Evolutionary conservation across 352 stramenopile genomes (phyloP).

Genomic region (Globisporangium echinulatum): DNA sequence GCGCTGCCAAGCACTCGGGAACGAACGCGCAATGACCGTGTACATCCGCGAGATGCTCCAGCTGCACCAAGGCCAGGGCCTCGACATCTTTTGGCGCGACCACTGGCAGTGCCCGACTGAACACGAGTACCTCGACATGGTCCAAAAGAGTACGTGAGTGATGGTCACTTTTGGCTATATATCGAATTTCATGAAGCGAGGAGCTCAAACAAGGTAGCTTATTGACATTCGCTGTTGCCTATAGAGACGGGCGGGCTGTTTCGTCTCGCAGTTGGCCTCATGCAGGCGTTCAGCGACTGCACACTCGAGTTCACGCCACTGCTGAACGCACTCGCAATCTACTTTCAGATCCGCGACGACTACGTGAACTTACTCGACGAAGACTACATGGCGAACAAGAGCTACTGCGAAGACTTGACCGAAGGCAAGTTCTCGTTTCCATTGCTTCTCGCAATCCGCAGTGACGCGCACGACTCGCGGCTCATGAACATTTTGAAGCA

Average conservation of each 20-base stretch:
- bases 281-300: slow-evolving; percentile 85
- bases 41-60: slow-evolving; percentile 95
- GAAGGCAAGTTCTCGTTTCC: slow-evolving; percentile 97
- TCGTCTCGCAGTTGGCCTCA: slow-evolving; percentile 92
- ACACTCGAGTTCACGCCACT: slow-evolving; percentile 81
- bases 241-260: slow-evolving; percentile 95
- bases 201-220: not conserved
- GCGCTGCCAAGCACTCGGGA: slow-evolving; percentile 83
- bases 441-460: slow-evolving; percentile 75
- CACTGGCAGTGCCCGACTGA: slow-evolving; percentile 85
- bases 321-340: slow-evolving; percentile 92
- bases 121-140: slow-evolving; percentile 92
- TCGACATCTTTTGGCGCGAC: slow-evolving; percentile 95
- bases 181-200: not conserved
- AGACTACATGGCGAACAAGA: slow-evolving; percentile 97
- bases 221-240: not conserved
- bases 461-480: slow-evolving; percentile 71
- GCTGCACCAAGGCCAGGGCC: slow-evolving; percentile 93
- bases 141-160: slow-evolving; percentile 86
- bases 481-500: slow-evolving; percentile 96
- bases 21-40: slow-evolving; percentile 77
- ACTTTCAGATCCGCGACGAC: slow-evolving; percentile 98
- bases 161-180: not conserved
- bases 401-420: slow-evolving; percentile 96
- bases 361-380: slow-evolving; percentile 96